Evolutionary conservation across 2,329 filamentous ascomycete species (phyloP), one percentile per base, ranked within the genome.

Genomic region (Xylariaceae sp.): DNA sequence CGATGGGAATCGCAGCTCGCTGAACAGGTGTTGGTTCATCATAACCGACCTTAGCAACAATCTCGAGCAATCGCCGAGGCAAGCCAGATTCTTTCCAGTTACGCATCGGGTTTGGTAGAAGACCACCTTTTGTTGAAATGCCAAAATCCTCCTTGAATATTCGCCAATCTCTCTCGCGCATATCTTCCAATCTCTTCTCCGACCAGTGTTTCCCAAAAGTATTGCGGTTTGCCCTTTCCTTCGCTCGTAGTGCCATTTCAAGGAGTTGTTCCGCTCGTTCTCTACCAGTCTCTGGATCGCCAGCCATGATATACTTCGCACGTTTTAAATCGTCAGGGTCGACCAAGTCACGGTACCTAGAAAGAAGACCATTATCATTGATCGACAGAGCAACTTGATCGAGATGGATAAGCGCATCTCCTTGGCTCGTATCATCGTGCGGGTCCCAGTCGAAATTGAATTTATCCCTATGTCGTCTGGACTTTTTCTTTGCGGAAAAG

Each of bases 101-200:
- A 48, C 94, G 90, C 91, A 99, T 97, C 0, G 94, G 94, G 65
- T 97, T 92, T 0, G 94, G 94, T 53, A 97, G 90, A 30, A 81
- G 80, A 43, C 92, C 92, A 55, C 94, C 94, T 71, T 96, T 97
- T 6, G 91, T 96, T 41, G 87, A 80, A 69, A 99, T 99, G 64
- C 94, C 95, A 75, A 96, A 97, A 72, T 99, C 91, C 71, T 97
- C 94, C 74, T 97, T 99, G 84, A 99, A 96, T 65, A 99, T 97
- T 68, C 94, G 89, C 94, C 94, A 99, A 72, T 99, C 94, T 70
- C 94, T 81, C 73, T 97, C 91, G 59, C 90, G 88, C 94, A 99
- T 99, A 65, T 96, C 89, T 11, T 88, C 84, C 59, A 97, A 76
- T 59, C 80, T 81, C 83, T 99, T 99, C 69, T 96, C 89, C 53